phyloP scores from a whole-genome alignment of 805 yeast genomes.

The Tetrapisispora pingtungensis region DNA sequence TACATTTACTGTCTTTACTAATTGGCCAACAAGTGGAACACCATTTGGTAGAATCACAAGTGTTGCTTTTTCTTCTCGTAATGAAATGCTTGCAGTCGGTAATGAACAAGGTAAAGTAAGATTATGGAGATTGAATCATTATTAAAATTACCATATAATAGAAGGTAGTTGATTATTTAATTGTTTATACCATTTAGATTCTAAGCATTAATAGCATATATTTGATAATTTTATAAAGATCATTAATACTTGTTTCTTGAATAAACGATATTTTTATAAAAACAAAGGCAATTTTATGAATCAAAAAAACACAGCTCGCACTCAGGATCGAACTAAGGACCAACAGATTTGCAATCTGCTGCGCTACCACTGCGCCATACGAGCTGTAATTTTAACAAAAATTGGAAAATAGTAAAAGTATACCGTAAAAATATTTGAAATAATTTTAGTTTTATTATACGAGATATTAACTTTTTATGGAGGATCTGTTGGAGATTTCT shows the following conservation, averaged over 20 bases:
- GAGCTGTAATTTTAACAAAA: conserved; percentile 30
- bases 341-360: conserved; percentile 98
- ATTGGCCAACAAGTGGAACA: conserved; percentile 97
- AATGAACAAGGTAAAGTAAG: conserved; percentile 87
- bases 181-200: background rate
- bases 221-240: background rate
- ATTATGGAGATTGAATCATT: conserved; percentile 81
- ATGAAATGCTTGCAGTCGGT: conserved; percentile 79
- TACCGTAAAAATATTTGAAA: no score
- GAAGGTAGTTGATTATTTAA: background rate
- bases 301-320: conserved; percentile 50
- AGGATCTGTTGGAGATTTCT: no score
- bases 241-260: no score
- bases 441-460: no score
- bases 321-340: conserved; percentile 97
- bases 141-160: conserved; percentile 27
- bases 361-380: conserved; percentile 98
- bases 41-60: conserved; percentile 91
- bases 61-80: conserved; percentile 66
- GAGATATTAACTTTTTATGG: no score
- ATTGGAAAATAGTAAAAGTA: no score
- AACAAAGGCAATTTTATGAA: no score
- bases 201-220: background rate
- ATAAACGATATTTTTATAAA: no score
- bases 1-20: conserved; percentile 71